Evolutionary conservation across 306 rosid genomes (phyloP).

Genomic region (Senna tora): DNA sequence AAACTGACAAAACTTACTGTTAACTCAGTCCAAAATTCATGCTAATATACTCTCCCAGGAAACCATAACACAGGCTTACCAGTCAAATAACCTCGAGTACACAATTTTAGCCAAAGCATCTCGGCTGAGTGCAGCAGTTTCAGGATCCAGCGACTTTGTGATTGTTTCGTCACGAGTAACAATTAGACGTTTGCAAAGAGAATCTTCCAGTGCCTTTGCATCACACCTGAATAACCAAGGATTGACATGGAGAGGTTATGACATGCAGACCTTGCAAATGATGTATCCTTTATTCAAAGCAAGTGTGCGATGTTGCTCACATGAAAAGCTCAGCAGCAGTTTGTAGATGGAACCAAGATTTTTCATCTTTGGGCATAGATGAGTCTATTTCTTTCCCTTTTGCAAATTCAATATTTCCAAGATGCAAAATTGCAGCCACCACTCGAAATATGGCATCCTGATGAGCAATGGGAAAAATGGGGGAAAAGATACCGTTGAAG

Average conservation of each 20-base stretch:
- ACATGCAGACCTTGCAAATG: slow-evolving; percentile 26
- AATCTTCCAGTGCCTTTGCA: slow-evolving; percentile 82
- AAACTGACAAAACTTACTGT: slow-evolving; percentile 25
- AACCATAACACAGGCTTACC: slow-evolving; percentile 58
- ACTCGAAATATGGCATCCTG: slow-evolving; percentile 88
- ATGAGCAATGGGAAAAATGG: slow-evolving; percentile 17
- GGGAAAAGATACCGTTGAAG: slow-evolving; percentile 30
- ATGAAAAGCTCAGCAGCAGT: slow-evolving; percentile 86
- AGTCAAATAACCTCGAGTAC: slow-evolving; percentile 86
- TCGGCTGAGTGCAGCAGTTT: slow-evolving; percentile 81
- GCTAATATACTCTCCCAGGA: slow-evolving; percentile 25
- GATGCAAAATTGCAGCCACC: slow-evolving; percentile 85
- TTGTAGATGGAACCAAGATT: slow-evolving; percentile 71
- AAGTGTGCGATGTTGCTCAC: slow-evolving; percentile 45
- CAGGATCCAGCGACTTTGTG: slow-evolving; percentile 90
- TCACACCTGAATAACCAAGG: slow-evolving; percentile 71
- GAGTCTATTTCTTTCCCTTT: slow-evolving; percentile 85
- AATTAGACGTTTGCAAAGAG: slow-evolving; percentile 94
- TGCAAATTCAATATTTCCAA: slow-evolving; percentile 78
- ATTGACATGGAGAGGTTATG: slow-evolving; percentile 33
- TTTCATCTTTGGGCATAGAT: slow-evolving; percentile 77
- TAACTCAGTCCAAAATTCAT: slow-evolving; percentile 27
- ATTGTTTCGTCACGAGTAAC: slow-evolving; percentile 94
- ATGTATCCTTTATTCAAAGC: slow-evolving; percentile 13
- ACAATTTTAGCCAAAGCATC: slow-evolving; percentile 90